Conservation (phyloP, 768 basidiomycete genomes). For the Mycena olivaceomarginata region DNA sequence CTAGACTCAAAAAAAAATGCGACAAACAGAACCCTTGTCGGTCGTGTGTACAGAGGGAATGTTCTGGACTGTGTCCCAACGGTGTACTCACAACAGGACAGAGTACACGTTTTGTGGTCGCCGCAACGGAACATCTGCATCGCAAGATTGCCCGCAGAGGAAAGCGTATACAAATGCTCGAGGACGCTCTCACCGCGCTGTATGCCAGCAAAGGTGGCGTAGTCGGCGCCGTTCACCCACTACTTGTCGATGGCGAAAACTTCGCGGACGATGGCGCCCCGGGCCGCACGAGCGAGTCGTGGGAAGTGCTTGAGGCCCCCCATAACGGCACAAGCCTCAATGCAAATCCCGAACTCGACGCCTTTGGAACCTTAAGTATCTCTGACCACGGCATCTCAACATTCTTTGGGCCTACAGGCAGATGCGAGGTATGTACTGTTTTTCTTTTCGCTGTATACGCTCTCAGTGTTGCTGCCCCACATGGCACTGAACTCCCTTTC, state of each 20-base stretch:
- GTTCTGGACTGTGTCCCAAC: constrained; percentile 83
- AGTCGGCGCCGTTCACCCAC: constrained; percentile 64
- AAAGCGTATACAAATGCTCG: constrained; percentile 73
- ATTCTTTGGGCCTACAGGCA: constrained; percentile 82
- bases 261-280: constrained; percentile 31
- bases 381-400: constrained; percentile 76
- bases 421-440: constrained; percentile 73
- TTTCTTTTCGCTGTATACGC: constrained; percentile 15
- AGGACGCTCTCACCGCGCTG: constrained; percentile 74
- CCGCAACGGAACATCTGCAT: constrained; percentile 82
- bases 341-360: constrained; percentile 63
- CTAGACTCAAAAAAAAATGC: constrained; percentile 87
- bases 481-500: background rate
- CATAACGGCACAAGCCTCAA: constrained; percentile 23
- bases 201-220: constrained; percentile 61
- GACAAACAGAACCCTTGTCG: constrained; percentile 90
- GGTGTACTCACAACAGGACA: constrained; percentile 86
- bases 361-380: constrained; percentile 78
- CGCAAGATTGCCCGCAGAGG: constrained; percentile 71
- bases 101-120: constrained; percentile 82
- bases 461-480: background rate
- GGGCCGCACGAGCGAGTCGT: constrained; percentile 22
- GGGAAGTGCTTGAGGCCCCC: constrained; percentile 25
- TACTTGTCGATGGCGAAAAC: constrained; percentile 57
- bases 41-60: constrained; percentile 83